Evolutionary conservation across 108 stramenopile species (phyloP).

Genomic region (Cyclotella baltica): DNA sequence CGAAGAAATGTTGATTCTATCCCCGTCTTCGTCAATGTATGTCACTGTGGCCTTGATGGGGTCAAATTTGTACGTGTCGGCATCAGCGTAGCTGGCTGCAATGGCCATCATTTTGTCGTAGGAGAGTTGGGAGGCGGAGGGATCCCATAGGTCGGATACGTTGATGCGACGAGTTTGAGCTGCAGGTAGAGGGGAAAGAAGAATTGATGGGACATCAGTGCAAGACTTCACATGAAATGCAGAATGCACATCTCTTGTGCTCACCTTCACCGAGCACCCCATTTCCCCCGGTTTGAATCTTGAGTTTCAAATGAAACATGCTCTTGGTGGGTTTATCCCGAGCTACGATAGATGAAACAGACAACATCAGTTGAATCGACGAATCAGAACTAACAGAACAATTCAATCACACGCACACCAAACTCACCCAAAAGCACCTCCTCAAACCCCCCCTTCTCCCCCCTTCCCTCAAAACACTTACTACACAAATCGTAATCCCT

Average conservation of each 20-base stretch:
- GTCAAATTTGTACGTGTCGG: conserved; percentile 30
- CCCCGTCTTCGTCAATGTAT: conserved; percentile 81
- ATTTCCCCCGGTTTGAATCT: conserved; percentile 54
- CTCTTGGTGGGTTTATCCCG: conserved; percentile 39
- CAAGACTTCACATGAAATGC: neutral
- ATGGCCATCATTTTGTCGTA: conserved; percentile 61
- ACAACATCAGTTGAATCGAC: neutral
- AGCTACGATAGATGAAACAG: conserved; percentile 8
- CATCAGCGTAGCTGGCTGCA: conserved; percentile 45
- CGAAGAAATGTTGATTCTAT: conserved; percentile 71
- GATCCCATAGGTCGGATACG: conserved; percentile 58
- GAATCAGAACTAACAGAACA: neutral
- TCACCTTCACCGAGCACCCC: conserved; percentile 62
- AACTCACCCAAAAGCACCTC: conserved; percentile 62
- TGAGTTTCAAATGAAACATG: conserved; percentile 72
- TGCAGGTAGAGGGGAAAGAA: conserved; percentile 23
- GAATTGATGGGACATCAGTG: neutral
- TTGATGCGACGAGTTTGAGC: conserved; percentile 68
- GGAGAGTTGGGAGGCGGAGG: conserved; percentile 44
- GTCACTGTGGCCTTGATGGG: conserved; percentile 37
- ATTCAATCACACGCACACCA: neutral
- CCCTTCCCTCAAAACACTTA: conserved; percentile 65
- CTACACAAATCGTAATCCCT: conserved; percentile 83
- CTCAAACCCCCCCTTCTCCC: conserved; percentile 66
- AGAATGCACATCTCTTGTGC: neutral